Conservation (phyloP, 2,329 filamentous ascomycete species). For the Kalaharituber pfeilii region DNA sequence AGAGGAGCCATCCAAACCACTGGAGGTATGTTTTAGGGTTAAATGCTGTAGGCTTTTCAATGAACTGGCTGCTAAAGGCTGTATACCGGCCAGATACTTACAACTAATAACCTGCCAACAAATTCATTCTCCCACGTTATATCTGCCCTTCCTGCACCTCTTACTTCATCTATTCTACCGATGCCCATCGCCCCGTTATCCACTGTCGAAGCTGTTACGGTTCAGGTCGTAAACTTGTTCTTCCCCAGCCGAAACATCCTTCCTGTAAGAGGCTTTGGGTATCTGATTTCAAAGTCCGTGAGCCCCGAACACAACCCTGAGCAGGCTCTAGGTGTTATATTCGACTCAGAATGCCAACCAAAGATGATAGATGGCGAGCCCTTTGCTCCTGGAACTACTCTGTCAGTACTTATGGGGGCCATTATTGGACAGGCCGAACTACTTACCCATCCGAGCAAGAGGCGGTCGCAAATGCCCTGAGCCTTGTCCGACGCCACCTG, state of each 20-base stretch:
- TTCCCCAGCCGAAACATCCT: slow-evolving; percentile 50
- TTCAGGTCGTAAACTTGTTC: slow-evolving; percentile 86
- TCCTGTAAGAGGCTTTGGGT: slow-evolving; percentile 62
- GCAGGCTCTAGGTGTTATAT: slow-evolving; percentile 74
- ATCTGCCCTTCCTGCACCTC: slow-evolving; percentile 40
- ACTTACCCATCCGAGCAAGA: slow-evolving; percentile 44
- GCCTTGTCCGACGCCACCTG: slow-evolving; percentile 56
- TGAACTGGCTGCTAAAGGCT: no score
- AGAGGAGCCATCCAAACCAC: not conserved
- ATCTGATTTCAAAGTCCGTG: slow-evolving; percentile 65
- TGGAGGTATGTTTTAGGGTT: not conserved
- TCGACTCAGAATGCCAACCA: slow-evolving; percentile 47
- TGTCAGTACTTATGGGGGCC: slow-evolving; percentile 93
- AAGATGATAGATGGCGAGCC: slow-evolving; percentile 20
- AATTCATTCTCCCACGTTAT: slow-evolving; percentile 35
- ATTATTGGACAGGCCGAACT: slow-evolving; percentile 60
- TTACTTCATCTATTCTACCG: slow-evolving; percentile 17
- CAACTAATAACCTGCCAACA: slow-evolving; percentile 25
- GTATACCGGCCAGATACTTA: slow-evolving; percentile 35
- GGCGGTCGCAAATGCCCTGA: slow-evolving; percentile 51
- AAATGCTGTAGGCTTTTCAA: not conserved
- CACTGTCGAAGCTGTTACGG: slow-evolving; percentile 50
- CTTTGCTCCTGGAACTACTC: slow-evolving; percentile 47
- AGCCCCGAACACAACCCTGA: slow-evolving; percentile 60
- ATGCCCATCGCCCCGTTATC: slow-evolving; percentile 30